Evolutionary conservation across 305 asterid genomes (phyloP), one percentile per base, ranked within the genome.

Genomic region (Fraxinus paxiana): DNA sequence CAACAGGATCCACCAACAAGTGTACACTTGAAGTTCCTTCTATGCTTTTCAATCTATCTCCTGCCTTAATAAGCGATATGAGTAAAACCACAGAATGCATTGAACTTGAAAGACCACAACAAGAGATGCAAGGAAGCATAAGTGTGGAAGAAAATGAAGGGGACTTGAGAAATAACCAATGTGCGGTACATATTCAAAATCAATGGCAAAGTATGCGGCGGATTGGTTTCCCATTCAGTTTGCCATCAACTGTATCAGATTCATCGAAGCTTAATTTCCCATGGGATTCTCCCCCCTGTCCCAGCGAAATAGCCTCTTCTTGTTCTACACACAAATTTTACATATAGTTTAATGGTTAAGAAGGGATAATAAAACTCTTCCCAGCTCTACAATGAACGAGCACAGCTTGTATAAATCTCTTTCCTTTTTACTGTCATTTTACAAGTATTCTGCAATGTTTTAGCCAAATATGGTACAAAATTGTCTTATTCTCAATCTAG

Each of bases 271-370:
- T 84, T 43, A 82, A 75, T 76, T 78, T 87, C 78, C 88, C 91
- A 51, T 93, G 98, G 98, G 94, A 91, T 72, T 91, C 94, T 38
- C 93, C 97, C 15, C 86, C 90, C 8, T 85, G 92, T 87, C 90
- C 92, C 35, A 88, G 91, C 76, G 93, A 91, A 78, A 83, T 88
- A 33, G 89, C 96, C n/a, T 76, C 92, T 12, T 87, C 86, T 33
- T 86, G 82, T 83, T 92, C 92, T 22, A 76, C 95, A 54, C 79
- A 86, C 90, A 87, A 91, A 76, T 84, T 90, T 81, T 90, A 89
- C 43, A 82, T 87, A 61, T 90, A 87, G 83, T 22, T 69, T 76
- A 38, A 56, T 33, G 28, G 71, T 81, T 72, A 77, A 80, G 73
- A 82, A 75, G 67, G 78, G 81, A 18, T 54, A 33, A 59, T 83